These are phyloP conservation scores for Suillus alpinus DNA, from an alignment of 768 basidiomycete genomes.

Conservation along the genomic window DNA sequence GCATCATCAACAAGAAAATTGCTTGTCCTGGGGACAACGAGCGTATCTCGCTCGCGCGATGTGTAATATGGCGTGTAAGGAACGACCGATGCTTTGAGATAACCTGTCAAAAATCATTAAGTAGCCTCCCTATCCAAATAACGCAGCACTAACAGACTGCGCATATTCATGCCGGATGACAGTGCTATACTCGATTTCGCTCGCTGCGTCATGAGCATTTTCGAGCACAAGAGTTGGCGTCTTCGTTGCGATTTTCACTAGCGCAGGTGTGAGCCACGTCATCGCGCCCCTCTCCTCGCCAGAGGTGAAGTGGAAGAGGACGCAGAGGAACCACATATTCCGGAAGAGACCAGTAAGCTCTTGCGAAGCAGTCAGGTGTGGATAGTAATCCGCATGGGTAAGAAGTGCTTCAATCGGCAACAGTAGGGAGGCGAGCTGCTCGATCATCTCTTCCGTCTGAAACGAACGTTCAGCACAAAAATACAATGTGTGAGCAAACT, in stretches of 20 bases:
- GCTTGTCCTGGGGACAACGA: constrained; percentile 78
- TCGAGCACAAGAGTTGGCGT: constrained; percentile 86
- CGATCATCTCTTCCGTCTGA: constrained; percentile 80
- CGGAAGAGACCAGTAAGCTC: constrained; percentile 78
- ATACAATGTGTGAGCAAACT: not conserved
- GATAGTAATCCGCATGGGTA: constrained; percentile 63
- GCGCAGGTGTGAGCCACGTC: constrained; percentile 75
- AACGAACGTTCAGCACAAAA: constrained; percentile 1
- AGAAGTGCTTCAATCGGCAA: constrained; percentile 90
- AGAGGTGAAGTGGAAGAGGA: constrained; percentile 78
- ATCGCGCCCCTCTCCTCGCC: constrained; percentile 56
- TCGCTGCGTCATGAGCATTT: constrained; percentile 78
- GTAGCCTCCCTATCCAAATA: constrained; percentile 1
- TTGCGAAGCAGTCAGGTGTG: constrained; percentile 50
- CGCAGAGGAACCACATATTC: constrained; percentile 92
- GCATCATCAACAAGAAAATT: constrained; percentile 80
- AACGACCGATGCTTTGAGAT: constrained; percentile 62
- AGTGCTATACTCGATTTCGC: constrained; percentile 90
- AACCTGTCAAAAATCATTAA: constrained; percentile 45
- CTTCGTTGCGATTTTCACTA: constrained; percentile 80
- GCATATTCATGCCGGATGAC: constrained; percentile 86
- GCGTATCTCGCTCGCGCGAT: constrained; percentile 66
- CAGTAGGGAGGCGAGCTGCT: constrained; percentile 82
- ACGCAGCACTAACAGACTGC: constrained; percentile 50
- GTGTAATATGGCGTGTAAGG: constrained; percentile 63